Evolutionary conservation across 148 eudicot genomes (phyloP), one percentile per base, ranked within the genome.

Genomic region (Fagopyrum tataricum): DNA sequence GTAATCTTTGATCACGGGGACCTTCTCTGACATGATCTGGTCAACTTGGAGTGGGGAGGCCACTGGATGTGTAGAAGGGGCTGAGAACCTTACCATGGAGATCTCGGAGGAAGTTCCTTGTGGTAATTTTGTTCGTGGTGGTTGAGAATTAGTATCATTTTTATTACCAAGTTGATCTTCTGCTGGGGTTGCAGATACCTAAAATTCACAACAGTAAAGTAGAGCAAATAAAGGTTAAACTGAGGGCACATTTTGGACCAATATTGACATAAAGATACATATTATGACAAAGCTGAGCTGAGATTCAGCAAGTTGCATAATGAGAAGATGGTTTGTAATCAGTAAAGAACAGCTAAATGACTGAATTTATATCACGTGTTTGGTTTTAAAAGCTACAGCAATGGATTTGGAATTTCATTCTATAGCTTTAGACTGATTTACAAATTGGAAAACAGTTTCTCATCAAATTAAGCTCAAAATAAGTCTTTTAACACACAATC

Each of bases 31-130:
- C n/a, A 42, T 44, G 24, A 75, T 26, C 24, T 64, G 52, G 47
- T 69, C 76, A 68, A 70, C 77, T 74, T 46, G 68, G 9, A 18
- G 15, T 18, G 67, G 14, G 24, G 40, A 59, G 23, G 62, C 62
- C 62, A 21, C 67, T 69, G n/a, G n/a, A n/a, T n/a, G n/a, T n/a
- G n/a, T n/a, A n/a, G n/a, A n/a, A n/a, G n/a, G n/a, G n/a, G n/a
- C n/a, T n/a, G 72, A 69, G 72, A 69, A 69, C 20, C 20, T 42
- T 17, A 69, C 49, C 4, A 42, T 41, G 26, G 49, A 14, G 72
- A 69, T 41, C 72, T 69, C 49, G 8, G 44, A 67, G 49, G 68
- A 62, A 31, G n/a, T 37, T 37, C 20, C 68, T 59, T 59, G 66
- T 40, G 71, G 71, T 67, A 44, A 67, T 39, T 23, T 61, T 58